Base-by-base conservation (phyloP, 2,329 filamentous ascomycete genomes). In the Raffaelea albimanens region DNA sequence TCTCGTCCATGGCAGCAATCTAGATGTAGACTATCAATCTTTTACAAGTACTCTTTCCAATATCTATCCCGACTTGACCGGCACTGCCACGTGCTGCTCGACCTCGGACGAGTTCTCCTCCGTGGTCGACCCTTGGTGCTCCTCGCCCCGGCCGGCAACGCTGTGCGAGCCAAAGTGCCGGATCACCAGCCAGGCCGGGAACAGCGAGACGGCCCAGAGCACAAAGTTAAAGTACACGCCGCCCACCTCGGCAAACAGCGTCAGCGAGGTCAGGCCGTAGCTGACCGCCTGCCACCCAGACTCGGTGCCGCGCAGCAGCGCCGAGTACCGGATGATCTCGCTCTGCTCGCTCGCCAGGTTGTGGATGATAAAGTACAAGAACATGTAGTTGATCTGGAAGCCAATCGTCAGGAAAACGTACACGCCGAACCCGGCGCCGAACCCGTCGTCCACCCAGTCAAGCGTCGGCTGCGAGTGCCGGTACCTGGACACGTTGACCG, bases 371-470 rank as follows among this genome's bases (percentile, higher is more conserved):
- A 87, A 87, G 64, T 87, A 86, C 69, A 87, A 62, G 59, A 80
- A 87, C 53, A 87, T 70, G 58, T 88, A 88, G 60, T 87, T 87
- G 9, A 86, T 54, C 62, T 87, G 83, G 56, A 87, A 87, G 0
- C 80, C 78, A 13, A 77, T 64, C 0, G 80, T 78, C 55, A 85
- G 71, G 55, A 88, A 76, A 5, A 88, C 57, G 60, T 83, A 87
- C n/a, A 86, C 68, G 0, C 72, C 76, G 55, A 87, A 88, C 0
- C 73, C 80, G 36, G 70, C 69, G 1, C 82, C 83, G 47, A 88
- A 88, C 0, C 80, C 82, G 0, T 65, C 52, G 52, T 73, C 72
- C 0, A 59, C 56, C 85, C 84, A 88, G 60, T 88, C 85, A 54
- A 78, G 82, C 0, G 71, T 75, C 0, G 83, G 82, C 18, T 68